phyloP scores from a whole-genome alignment of 2,329 filamentous ascomycete genomes.

The Madurella fahalii region DNA sequence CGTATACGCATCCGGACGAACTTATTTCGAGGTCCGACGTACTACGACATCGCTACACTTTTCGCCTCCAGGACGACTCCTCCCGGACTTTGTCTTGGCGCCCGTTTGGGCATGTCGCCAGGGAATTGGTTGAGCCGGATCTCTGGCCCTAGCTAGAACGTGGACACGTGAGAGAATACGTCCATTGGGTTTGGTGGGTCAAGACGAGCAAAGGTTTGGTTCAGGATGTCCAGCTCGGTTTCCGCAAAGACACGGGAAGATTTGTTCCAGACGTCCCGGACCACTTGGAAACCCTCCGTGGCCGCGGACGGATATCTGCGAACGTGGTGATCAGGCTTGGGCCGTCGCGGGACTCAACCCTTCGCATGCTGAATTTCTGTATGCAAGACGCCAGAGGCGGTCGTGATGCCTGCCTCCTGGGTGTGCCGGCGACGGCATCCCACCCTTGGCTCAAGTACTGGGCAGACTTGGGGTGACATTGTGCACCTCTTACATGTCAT shows the following conservation, averaged over 20 bases:
- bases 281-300: not conserved
- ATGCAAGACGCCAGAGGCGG: not conserved
- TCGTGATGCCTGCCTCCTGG: not conserved
- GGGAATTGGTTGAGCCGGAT: slow-evolving; percentile 1
- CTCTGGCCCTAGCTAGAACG: slow-evolving; percentile 4
- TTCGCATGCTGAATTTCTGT: slow-evolving; percentile 2
- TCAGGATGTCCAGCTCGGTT: not conserved
- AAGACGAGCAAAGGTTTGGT: not conserved
- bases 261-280: not conserved
- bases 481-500: too few species aligned
- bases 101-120: not conserved
- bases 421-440: not conserved
- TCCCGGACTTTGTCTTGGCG: not conserved
- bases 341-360: not conserved
- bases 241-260: not conserved
- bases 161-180: not conserved
- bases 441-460: slow-evolving; percentile 6
- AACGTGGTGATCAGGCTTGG: not conserved
- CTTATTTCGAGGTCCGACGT: not conserved
- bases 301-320: not conserved
- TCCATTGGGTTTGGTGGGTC: slow-evolving; percentile 3
- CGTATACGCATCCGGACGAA: not conserved
- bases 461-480: not conserved
- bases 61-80: slow-evolving; percentile 2
- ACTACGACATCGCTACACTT: slow-evolving; percentile 1